Evolutionary conservation across 495 filamentous ascomycete genomes (phyloP).

Genomic region (Choiromyces venosus): DNA sequence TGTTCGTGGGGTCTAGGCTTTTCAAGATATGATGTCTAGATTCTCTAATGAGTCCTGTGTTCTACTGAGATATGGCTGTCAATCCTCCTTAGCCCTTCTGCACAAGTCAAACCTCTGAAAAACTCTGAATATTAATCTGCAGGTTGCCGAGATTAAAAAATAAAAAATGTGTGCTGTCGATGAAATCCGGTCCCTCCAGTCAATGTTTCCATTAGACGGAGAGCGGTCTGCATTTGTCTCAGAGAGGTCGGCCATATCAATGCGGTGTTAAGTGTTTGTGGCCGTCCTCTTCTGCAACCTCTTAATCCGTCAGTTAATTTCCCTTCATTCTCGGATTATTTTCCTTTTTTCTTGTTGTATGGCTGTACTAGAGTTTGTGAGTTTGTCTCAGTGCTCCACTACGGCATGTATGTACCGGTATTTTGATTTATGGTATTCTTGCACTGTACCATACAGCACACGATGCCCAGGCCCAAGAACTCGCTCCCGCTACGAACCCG

Average conservation of each 20-base stretch:
- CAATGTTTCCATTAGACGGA: slow-evolving; percentile 27
- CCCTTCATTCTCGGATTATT: slow-evolving; percentile 2
- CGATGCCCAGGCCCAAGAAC: background rate
- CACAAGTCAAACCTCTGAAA: slow-evolving; percentile 13
- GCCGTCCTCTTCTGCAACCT: background rate
- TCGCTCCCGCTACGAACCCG: background rate
- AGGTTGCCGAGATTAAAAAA: slow-evolving; percentile 18
- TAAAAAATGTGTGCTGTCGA: slow-evolving; percentile 15
- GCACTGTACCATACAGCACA: background rate
- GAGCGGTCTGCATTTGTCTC: slow-evolving; percentile 15
- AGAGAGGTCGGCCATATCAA: slow-evolving; percentile 15
- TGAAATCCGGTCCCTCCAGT: slow-evolving; percentile 20
- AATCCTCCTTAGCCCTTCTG: slow-evolving; percentile 17
- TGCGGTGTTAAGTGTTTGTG: slow-evolving; percentile 18
- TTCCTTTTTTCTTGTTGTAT: slow-evolving; percentile 19
- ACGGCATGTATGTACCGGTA: background rate
- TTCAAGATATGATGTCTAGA: background rate
- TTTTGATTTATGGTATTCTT: background rate
- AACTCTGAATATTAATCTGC: slow-evolving; percentile 20
- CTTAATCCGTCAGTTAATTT: background rate
- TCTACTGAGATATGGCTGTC: background rate
- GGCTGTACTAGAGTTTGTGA: slow-evolving; percentile 9
- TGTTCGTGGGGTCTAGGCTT: background rate
- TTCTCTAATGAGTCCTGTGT: background rate
- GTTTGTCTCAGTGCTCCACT: slow-evolving; percentile 20